Conservation (phyloP, 208 protist species). For the Borovskyia barvae region DNA sequence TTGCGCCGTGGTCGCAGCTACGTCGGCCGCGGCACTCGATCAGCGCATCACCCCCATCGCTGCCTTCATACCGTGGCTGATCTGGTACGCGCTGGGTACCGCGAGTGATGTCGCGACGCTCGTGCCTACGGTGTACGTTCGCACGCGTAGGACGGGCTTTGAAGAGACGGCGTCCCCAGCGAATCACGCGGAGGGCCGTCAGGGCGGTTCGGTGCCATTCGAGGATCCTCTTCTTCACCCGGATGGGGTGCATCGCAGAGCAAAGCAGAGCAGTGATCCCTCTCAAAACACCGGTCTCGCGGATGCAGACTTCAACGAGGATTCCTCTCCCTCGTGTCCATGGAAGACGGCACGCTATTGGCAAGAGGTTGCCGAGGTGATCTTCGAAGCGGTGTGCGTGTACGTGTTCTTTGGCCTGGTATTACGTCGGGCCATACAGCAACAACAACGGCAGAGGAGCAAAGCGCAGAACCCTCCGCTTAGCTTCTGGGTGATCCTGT, state of each 20-base stretch:
- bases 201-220: background rate
- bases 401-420: conserved; percentile 34
- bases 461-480: background rate
- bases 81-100: conserved; percentile 31
- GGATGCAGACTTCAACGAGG: background rate
- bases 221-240: background rate
- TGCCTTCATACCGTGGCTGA: conserved; percentile 36
- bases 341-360: conserved; percentile 21
- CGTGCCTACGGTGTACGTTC: conserved; percentile 29
- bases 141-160: conserved; percentile 4
- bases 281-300: background rate
- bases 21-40: conserved; percentile 41
- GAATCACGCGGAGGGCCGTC: background rate
- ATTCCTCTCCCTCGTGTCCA: background rate
- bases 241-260: background rate
- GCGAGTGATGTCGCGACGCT: conserved; percentile 25
- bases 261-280: too few relatives aligned
- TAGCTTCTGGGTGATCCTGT: conserved; percentile 60
- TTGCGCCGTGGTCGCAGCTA: conserved; percentile 22
- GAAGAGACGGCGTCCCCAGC: too few relatives aligned
- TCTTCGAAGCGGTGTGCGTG: conserved; percentile 40
- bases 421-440: conserved; percentile 24
- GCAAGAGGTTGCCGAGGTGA: conserved; percentile 12
- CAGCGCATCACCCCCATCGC: conserved; percentile 16
- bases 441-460: background rate